Evolutionary conservation across 2,329 filamentous ascomycete genomes (phyloP).

Genomic region (Endocalyx cinctus): DNA sequence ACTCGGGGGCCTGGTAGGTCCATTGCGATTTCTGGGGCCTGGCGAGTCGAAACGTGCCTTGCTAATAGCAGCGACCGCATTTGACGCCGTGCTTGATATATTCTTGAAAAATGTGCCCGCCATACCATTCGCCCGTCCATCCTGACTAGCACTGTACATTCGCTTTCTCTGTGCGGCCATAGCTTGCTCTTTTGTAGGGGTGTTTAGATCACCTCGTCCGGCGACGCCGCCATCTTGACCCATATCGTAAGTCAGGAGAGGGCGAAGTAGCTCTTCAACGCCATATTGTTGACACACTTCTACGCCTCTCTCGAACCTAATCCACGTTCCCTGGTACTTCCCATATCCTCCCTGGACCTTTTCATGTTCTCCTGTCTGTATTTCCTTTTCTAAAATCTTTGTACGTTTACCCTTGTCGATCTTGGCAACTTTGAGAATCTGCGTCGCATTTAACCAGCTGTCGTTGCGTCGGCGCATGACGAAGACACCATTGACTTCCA

Average conservation of each 20-base stretch:
- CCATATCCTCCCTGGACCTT: conserved; percentile 98
- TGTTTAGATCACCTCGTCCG: conserved; percentile 75
- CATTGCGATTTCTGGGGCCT: conserved; percentile 60
- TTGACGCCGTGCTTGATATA: conserved; percentile 88
- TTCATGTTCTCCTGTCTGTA: conserved; percentile 91
- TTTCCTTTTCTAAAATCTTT: conserved; percentile 97
- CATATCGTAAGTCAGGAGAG: conserved; percentile 76
- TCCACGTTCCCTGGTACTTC: conserved; percentile 99
- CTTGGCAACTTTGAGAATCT: conserved; percentile 95
- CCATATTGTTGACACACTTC: conserved; percentile 82
- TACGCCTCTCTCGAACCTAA: conserved; percentile 84
- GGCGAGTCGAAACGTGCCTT: conserved; percentile 93
- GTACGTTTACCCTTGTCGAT: conserved; percentile 97
- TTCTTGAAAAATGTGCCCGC: conserved; percentile 95
- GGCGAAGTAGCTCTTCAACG: conserved; percentile 71
- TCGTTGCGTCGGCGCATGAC: conserved; percentile 95
- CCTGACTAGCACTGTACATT: conserved; percentile 73
- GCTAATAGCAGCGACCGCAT: conserved; percentile 92
- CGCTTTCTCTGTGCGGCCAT: conserved; percentile 94
- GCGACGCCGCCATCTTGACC: conserved; percentile 68
- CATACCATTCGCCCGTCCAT: conserved; percentile 61
- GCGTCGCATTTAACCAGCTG: conserved; percentile 95
- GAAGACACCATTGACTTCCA: conserved; percentile 89
- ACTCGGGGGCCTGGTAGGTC: conserved; percentile 61
- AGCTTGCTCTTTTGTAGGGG: conserved; percentile 96